phyloP scores from a whole-genome alignment of 2,329 filamentous ascomycete genomes.

The Fusarium sp. region DNA sequence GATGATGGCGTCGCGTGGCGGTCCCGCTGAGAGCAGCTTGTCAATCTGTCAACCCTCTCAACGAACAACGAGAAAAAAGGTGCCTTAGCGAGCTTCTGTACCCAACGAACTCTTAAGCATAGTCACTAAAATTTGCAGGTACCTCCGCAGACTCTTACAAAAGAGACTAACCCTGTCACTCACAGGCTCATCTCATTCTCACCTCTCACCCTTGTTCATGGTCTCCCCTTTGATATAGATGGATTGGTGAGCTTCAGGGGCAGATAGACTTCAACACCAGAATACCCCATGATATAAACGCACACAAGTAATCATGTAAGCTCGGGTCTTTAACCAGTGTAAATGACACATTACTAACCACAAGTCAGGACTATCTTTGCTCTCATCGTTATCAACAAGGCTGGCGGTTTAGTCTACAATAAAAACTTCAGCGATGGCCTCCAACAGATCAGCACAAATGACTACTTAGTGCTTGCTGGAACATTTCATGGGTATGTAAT shows the following conservation, averaged over 20 bases:
- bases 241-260: constrained; percentile 42
- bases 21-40: constrained; percentile 29
- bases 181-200: constrained; percentile 29
- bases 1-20: constrained; percentile 42
- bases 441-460: constrained; percentile 91
- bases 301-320: constrained; percentile 36
- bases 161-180: constrained; percentile 3
- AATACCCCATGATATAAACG: constrained; percentile 19
- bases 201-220: constrained; percentile 40
- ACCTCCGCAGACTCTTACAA: background rate
- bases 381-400: constrained; percentile 98
- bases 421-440: constrained; percentile 90
- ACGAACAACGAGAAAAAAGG: constrained; percentile 1
- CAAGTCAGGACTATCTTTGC: constrained; percentile 86
- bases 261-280: constrained; percentile 23
- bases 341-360: constrained; percentile 3
- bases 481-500: constrained; percentile 88
- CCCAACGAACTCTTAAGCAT: background rate
- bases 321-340: background rate
- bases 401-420: constrained; percentile 95
- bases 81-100: background rate
- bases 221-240: constrained; percentile 38
- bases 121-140: constrained; percentile 10
- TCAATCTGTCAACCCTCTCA: constrained; percentile 33
- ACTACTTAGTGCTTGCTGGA: constrained; percentile 95